Evolutionary conservation across 371 early-diverging fungal species (phyloP).

Genomic region (Mucor lusitanicus): DNA sequence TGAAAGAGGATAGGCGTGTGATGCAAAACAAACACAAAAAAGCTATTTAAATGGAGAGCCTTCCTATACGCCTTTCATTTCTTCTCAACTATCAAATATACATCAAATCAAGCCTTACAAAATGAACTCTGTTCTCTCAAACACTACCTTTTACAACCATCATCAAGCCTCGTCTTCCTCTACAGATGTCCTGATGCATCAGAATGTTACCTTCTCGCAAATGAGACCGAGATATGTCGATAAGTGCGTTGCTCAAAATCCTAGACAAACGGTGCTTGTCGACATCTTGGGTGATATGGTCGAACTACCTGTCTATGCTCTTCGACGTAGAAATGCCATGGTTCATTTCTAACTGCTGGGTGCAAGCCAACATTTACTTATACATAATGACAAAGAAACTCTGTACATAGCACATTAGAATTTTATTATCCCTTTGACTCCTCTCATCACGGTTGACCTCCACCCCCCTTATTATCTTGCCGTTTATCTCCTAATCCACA

Average conservation of each 20-base stretch:
- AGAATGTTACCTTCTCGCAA: constrained; percentile 10
- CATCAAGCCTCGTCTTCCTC: neutral
- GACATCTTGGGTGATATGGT: constrained; percentile 32
- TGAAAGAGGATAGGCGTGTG: neutral
- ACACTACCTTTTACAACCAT: neutral
- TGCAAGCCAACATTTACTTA: neutral
- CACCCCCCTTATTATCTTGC: neutral
- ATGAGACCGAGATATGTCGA: constrained; percentile 20
- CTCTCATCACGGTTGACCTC: no score
- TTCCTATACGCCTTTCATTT: neutral
- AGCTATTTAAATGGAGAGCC: neutral
- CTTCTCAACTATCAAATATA: neutral
- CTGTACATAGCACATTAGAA: constrained; percentile 2
- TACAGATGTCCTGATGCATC: neutral
- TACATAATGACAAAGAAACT: neutral
- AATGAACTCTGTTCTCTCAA: constrained; percentile 10
- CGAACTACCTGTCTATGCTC: constrained; percentile 34
- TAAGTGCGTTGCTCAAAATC: constrained; percentile 21
- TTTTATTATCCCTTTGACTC: neutral
- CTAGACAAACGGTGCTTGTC: constrained; percentile 17
- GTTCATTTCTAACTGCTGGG: constrained; percentile 14
- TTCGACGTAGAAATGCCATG: constrained; percentile 41
- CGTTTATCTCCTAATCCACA: neutral
- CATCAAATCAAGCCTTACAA: neutral
- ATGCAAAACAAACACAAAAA: neutral